These are phyloP conservation scores for Castanopsis chinensis DNA, from an alignment of 306 rosid species.

Conservation along the genomic window DNA sequence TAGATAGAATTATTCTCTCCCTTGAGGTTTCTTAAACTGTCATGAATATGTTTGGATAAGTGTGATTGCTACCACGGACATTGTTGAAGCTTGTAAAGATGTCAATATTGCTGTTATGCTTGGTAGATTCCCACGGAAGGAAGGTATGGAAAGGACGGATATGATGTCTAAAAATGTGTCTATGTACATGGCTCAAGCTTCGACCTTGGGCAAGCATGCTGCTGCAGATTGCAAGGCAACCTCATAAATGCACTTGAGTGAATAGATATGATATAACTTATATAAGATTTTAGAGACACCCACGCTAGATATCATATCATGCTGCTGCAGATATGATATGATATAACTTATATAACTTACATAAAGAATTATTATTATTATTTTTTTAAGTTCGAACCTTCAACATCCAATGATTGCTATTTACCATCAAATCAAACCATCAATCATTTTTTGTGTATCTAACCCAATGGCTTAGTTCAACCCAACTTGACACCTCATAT, in stretches of 20 bases:
- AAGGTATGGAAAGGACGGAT: constrained; percentile 87
- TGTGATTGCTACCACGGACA: constrained; percentile 68
- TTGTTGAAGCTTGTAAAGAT: constrained; percentile 61
- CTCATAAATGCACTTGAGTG: neutral
- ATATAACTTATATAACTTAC: no score
- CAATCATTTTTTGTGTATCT: no score
- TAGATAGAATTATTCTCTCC: neutral
- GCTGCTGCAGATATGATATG: no score
- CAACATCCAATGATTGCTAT: no score
- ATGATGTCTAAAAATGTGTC: constrained; percentile 72
- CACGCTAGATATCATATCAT: no score
- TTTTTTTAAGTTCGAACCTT: no score
- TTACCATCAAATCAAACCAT: no score
- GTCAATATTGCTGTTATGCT: constrained; percentile 73
- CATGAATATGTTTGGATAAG: constrained; percentile 26
- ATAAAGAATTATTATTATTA: no score
- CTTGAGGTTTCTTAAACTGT: neutral
- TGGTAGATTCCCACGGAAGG: constrained; percentile 70
- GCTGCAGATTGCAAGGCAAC: constrained; percentile 60
- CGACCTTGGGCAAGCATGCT: constrained; percentile 67
- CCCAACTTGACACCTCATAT: no score
- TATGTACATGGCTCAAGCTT: constrained; percentile 73
- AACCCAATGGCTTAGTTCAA: no score
- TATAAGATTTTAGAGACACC: no score
- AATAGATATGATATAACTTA: no score